Evolutionary conservation across 345 rosid species (phyloP), one percentile per base, ranked within the genome.

Genomic region (Triadica sebifera): DNA sequence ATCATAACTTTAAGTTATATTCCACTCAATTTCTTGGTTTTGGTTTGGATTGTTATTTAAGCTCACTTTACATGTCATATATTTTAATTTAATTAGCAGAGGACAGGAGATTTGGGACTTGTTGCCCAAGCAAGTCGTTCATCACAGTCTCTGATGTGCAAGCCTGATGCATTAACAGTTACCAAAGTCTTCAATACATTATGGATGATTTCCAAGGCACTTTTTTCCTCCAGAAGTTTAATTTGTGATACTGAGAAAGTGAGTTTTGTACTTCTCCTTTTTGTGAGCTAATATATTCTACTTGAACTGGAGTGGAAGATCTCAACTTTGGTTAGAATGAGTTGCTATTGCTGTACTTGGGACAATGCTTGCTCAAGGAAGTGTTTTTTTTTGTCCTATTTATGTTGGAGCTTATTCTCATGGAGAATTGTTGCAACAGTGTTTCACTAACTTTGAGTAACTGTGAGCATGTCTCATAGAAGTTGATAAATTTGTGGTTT

Each of bases 121-220:
- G 99, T 95, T 53, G 99, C 98, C 59, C 89, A 93, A 87, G 92
- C 86, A 76, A 95, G 98, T 81, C 93, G 98, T 55, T 88, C 91
- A 52, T 89, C 97, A 73, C 99, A 95, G 71, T 85, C 91, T 45
- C 88, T 88, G 90, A 95, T 93, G 98, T 87, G 90, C 71, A 89
- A 86, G 83, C 99, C 99, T 10, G 89, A 87, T 43, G 79, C 97
- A 29, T 85, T 95, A 79, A 91, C 96, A n/a, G 80, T 95, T 73
- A 77, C 78, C 74, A 90, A 93, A 83, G 99, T 95, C 67, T 91
- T 95, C 70, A 80, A 87, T 38, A 84, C 88, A 3, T 93, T 95
- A 81, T 84, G 79, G 79, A 87, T 77, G 73, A 95, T 95, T 83
- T 97, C 99, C 34, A 95, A 91, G 99, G 98, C 93, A 66, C 56